These are phyloP conservation scores for Aspergillus fijiensis DNA, from an alignment of 2,329 filamentous ascomycete species.

Conservation along the genomic window DNA sequence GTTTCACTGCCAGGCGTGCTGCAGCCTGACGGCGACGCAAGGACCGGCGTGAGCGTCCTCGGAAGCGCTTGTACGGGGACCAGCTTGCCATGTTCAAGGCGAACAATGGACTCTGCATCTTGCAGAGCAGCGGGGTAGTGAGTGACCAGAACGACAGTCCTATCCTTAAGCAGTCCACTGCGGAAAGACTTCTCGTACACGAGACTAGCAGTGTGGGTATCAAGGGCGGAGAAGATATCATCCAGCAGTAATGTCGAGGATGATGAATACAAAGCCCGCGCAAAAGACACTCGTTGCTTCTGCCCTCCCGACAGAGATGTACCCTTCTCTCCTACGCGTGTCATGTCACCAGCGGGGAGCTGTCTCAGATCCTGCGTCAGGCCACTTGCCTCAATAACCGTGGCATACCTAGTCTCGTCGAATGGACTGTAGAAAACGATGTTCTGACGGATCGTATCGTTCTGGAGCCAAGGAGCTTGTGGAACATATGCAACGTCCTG, in stretches of 20 bases:
- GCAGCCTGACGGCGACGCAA: constrained; percentile 3
- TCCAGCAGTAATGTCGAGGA: constrained; percentile 57
- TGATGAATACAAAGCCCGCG: constrained; percentile 58
- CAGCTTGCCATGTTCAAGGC: constrained; percentile 21
- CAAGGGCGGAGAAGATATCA: constrained; percentile 60
- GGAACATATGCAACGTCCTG: constrained; percentile 59
- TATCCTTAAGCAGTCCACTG: constrained; percentile 52
- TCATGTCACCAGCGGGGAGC: constrained; percentile 59
- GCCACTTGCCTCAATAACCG: constrained; percentile 62
- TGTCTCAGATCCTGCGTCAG: constrained; percentile 56
- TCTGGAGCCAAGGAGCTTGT: constrained; percentile 65
- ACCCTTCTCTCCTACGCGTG: constrained; percentile 62
- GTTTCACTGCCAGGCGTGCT: constrained; percentile 10
- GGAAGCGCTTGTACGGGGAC: constrained; percentile 13
- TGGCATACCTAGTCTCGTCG: constrained; percentile 57
- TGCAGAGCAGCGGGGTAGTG: constrained; percentile 38
- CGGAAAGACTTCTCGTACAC: constrained; percentile 61
- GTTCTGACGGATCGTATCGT: constrained; percentile 64
- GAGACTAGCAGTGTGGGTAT: constrained; percentile 57
- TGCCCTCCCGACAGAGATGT: constrained; percentile 65
- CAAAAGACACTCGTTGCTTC: constrained; percentile 60
- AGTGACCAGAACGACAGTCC: constrained; percentile 59
- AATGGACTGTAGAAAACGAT: constrained; percentile 62
- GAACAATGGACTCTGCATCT: constrained; percentile 23
- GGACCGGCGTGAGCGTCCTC: neutral